Conservation (phyloP, 306 rosid genomes). For the Cucurbita maxima region DNA sequence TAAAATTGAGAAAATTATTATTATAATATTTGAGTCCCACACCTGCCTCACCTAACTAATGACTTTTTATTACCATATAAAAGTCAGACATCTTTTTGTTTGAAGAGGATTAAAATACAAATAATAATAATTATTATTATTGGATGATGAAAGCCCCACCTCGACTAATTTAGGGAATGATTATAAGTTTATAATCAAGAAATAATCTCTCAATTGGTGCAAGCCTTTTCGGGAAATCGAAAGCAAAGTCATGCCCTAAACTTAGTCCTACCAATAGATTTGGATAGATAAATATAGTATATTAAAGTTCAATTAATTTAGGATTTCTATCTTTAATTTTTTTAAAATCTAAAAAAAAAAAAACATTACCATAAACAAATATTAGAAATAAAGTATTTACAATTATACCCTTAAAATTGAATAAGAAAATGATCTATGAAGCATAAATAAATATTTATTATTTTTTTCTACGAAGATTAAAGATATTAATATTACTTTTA, state of each 20-base stretch:
- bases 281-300: neutral
- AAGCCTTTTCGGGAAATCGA: too few species aligned
- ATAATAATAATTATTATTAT: neutral
- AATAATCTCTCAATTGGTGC: fast-evolving
- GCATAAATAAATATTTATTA: too few species aligned
- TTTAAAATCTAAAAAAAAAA: too few species aligned
- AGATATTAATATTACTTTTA: too few species aligned
- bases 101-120: neutral
- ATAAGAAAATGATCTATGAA: too few species aligned
- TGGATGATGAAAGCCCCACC: too few species aligned
- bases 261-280: neutral
- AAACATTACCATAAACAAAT: neutral
- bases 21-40: neutral
- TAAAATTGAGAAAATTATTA: neutral
- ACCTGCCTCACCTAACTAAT: neutral
- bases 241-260: too few species aligned
- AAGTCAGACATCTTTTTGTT: neutral
- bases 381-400: too few species aligned
- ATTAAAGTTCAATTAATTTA: neutral
- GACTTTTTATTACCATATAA: neutral
- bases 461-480: too few species aligned
- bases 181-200: too few species aligned
- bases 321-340: neutral
- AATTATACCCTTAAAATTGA: too few species aligned
- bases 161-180: too few species aligned